A percentile compares a stretch with the other conserved stretches of the same genome.
These are phyloP conservation scores for Heliosperma pusillum DNA, from an alignment of 148 eudicot species.

Conservation along the genomic window DNA sequence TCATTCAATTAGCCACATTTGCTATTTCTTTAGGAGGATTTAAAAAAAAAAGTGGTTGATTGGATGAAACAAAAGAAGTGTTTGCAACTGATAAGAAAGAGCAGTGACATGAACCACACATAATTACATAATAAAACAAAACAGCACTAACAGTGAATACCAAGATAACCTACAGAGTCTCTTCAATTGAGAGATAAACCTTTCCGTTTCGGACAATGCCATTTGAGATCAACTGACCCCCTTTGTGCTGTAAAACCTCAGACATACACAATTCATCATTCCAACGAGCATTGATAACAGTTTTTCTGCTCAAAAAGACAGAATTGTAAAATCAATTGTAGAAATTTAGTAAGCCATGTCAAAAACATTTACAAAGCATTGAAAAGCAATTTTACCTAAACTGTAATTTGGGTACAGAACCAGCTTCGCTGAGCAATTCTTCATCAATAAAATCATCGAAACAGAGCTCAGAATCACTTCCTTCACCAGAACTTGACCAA, in stretches of 20 bases:
- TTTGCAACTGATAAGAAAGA: background rate
- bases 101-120: background rate
- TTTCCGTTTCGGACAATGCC: conserved; percentile 68
- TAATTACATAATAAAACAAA: background rate
- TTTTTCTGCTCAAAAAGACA: conserved; percentile 36
- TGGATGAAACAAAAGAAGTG: background rate
- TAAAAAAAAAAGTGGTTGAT: background rate
- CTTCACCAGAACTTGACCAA: conserved; percentile 35
- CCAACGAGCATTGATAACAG: conserved; percentile 58
- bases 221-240: conserved; percentile 58
- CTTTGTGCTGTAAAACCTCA: conserved; percentile 66
- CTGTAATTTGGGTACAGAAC: conserved; percentile 50
- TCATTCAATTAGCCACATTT: background rate
- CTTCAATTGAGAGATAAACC: conserved; percentile 63
- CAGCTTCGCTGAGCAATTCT: conserved; percentile 37
- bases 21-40: background rate
- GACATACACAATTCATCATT: conserved; percentile 63
- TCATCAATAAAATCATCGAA: conserved; percentile 48
- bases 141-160: background rate
- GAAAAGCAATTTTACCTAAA: conserved; percentile 37
- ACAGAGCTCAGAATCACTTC: conserved; percentile 48
- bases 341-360: background rate
- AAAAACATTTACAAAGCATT: background rate
- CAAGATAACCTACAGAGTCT: conserved; percentile 57
- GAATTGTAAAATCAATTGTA: background rate